Percentiles rank a stretch among this genome's conserved stretches.
Evolutionary conservation across 1,284 basidiomycete species (phyloP).

Genomic region (Neonothopanus nambi): DNA sequence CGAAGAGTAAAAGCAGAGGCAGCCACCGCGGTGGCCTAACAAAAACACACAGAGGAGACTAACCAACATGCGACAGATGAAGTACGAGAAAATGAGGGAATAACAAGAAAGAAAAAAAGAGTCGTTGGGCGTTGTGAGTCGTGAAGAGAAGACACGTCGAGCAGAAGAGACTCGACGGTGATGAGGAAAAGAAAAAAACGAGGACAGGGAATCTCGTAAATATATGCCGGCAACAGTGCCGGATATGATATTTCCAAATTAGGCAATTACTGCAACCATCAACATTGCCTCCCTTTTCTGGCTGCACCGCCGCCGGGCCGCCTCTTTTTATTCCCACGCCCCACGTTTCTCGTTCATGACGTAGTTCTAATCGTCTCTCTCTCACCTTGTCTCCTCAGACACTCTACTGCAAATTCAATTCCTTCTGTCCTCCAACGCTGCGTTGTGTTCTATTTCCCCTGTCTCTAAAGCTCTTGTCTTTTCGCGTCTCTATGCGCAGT

Average conservation of each 20-base stretch:
- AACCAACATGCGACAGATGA: conserved; percentile 39
- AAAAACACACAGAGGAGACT: conserved; percentile 28
- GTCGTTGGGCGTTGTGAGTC: conserved; percentile 58
- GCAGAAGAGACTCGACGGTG: conserved; percentile 33
- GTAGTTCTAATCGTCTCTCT: not conserved
- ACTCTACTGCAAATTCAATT: too few species aligned
- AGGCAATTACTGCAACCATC: conserved; percentile 10
- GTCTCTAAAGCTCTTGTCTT: too few species aligned
- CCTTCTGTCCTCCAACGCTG: too few species aligned
- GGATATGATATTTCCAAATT: not conserved
- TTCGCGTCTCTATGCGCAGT: too few species aligned
- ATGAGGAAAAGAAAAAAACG: conserved; percentile 33
- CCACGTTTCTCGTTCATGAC: conserved; percentile 55
- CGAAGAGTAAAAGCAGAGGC: conserved; percentile 17
- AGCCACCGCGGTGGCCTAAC: conserved; percentile 14
- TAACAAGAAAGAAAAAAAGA: conserved; percentile 35
- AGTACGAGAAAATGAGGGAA: conserved; percentile 26
- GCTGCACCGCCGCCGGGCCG: not conserved
- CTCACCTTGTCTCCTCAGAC: too few species aligned
- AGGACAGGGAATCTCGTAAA: conserved; percentile 33
- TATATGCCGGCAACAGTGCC: conserved; percentile 15
- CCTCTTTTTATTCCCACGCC: conserved; percentile 40
- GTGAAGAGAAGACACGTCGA: conserved; percentile 37
- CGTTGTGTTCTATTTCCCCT: too few species aligned
- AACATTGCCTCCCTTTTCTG: not conserved